Base-by-base conservation (phyloP, 495 filamentous ascomycete genomes). In the Hypoxylon rickii region DNA sequence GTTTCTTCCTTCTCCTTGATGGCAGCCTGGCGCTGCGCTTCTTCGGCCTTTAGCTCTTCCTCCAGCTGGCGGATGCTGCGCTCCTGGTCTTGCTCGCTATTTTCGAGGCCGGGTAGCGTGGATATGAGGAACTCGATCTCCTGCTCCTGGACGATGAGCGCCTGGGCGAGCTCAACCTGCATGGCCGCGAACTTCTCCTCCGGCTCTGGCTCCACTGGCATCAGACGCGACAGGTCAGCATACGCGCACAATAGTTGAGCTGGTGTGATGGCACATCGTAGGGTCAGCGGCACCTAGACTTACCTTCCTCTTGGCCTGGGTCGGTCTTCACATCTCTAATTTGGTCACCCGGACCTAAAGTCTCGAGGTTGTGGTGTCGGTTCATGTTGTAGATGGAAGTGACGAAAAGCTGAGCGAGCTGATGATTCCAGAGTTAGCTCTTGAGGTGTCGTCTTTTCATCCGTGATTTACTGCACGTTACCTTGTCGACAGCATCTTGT, bases 401-500 rank as follows among this genome's bases (percentile, higher is more conserved):
- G 73, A 92, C 88, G 83, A 97, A 93, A 80, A 95, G 90, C 48
- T 88, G 89, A 47, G 86, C 83, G 38, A 96, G 87, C 92, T 96
- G 67, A 60, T 38, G 20, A 47, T 19, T 51, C 26, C 29, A 13
- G 40, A 41, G 62, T 55, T 50, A 53, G 45, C 49, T 8, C 12
- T 40, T 7, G 3, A 5, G 3, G 10, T 7, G 18, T 17, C 3
- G 10, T 3, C 13, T 38, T 13, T 4, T 1, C 5, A 12, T 13
- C 7, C 32, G 3, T 4, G 16, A 3, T 4, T 38, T 17, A 18
- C 3, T n/a, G 3, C 3, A 17, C 59, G n/a, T 41, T 31, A 93
- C 90, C 77, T 96, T 86, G 69, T 97, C 93, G 49, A 96, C 86
- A 68, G 90, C 89, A 69, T 96, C 92, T 77, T 98, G 94, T 33